Conservation (phyloP, 75 land plant species). For the Sequoia sempervirens region DNA sequence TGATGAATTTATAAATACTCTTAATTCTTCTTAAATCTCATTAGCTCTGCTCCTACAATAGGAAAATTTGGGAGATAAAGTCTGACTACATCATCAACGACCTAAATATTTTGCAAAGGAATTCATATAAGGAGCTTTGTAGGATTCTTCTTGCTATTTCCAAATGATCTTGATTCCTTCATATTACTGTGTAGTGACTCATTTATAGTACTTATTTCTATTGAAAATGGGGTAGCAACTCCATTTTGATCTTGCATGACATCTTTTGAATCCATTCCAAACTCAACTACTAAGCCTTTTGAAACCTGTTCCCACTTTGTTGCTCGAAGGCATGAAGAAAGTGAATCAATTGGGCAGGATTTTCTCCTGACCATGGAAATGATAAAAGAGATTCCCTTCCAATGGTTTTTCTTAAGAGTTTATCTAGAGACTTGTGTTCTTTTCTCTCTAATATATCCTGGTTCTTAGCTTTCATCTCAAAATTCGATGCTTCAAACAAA, state of each 20-base stretch:
- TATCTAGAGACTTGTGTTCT: constrained; percentile 26
- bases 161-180: constrained; percentile 11
- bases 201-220: constrained; percentile 17
- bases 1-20: too few relatives aligned
- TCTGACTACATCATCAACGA: too few relatives aligned
- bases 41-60: too few relatives aligned
- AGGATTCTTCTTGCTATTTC: constrained; percentile 18
- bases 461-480: too few relatives aligned
- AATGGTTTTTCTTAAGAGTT: constrained; percentile 60
- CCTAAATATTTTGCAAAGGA: too few relatives aligned
- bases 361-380: too few relatives aligned
- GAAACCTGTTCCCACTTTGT: constrained; percentile 33
- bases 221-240: constrained; percentile 10
- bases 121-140: too few relatives aligned
- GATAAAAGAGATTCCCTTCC: too few relatives aligned
- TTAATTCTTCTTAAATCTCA: too few relatives aligned
- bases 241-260: constrained; percentile 11
- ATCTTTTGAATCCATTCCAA: constrained; percentile 15
- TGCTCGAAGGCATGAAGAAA: constrained; percentile 68
- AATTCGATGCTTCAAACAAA: background rate
- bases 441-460: constrained; percentile 1
- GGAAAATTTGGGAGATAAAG: too few relatives aligned
- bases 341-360: too few relatives aligned
- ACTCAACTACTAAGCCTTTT: constrained; percentile 22
- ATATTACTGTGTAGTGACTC: constrained; percentile 15